phyloP scores from a whole-genome alignment of 2,329 filamentous ascomycete species.

The Sclerotinia glacialis region DNA sequence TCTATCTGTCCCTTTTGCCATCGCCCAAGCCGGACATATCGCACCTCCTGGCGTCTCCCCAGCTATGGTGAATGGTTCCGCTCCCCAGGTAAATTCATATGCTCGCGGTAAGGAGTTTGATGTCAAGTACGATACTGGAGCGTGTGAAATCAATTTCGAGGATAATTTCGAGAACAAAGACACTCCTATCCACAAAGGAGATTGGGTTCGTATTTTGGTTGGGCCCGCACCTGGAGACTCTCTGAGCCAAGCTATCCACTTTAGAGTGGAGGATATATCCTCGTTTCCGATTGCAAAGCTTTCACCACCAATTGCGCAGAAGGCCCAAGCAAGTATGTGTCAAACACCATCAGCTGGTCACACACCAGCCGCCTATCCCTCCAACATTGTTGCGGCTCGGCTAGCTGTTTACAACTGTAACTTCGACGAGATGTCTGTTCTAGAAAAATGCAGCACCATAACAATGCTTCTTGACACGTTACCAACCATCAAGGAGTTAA shows the following conservation, averaged over 20 bases:
- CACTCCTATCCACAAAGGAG: constrained; percentile 31
- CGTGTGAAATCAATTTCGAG: constrained; percentile 32
- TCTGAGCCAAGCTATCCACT: constrained; percentile 25
- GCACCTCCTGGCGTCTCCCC: background rate
- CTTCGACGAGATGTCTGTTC: constrained; percentile 52
- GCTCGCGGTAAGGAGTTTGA: constrained; percentile 9
- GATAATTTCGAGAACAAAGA: constrained; percentile 24
- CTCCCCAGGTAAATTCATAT: background rate
- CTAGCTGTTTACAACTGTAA: constrained; percentile 50
- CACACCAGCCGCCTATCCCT: constrained; percentile 33
- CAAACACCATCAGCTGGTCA: constrained; percentile 22
- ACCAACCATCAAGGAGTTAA: constrained; percentile 60
- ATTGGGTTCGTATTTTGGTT: constrained; percentile 34
- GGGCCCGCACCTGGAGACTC: constrained; percentile 18
- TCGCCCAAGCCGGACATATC: constrained; percentile 2
- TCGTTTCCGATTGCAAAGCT: constrained; percentile 33
- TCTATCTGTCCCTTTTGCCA: constrained; percentile 34
- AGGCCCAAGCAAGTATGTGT: background rate
- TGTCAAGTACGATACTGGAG: constrained; percentile 29
- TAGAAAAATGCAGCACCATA: constrained; percentile 49
- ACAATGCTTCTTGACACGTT: constrained; percentile 55
- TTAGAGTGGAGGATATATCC: constrained; percentile 34
- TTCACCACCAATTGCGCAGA: constrained; percentile 24
- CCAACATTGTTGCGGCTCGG: constrained; percentile 33
- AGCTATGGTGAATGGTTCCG: background rate